Evolutionary conservation across 2,329 filamentous ascomycete genomes (phyloP).

Genomic region (Colletotrichum sp.): DNA sequence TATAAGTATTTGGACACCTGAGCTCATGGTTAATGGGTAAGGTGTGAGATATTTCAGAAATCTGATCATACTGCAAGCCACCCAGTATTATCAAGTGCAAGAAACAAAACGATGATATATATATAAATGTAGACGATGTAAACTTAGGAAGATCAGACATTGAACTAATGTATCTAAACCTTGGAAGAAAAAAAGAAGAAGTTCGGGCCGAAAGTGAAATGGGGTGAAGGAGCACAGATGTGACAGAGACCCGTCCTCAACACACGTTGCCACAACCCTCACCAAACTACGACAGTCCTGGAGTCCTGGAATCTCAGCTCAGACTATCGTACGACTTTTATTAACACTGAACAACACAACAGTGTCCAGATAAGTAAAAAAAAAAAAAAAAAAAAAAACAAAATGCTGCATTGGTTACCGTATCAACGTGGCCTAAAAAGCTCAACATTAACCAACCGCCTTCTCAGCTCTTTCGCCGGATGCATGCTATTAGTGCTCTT

Average conservation of each 20-base stretch:
- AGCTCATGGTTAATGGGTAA: not conserved
- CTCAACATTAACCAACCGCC: not conserved
- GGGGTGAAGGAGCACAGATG: not conserved
- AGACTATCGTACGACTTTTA: not conserved
- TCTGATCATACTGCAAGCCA: not conserved
- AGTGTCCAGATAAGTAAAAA: not conserved
- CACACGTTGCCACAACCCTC: not conserved
- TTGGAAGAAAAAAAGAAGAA: not conserved
- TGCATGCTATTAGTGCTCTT: not conserved
- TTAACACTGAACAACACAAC: not conserved
- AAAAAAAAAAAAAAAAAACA: too few relatives aligned
- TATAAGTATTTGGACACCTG: not conserved
- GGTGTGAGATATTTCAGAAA: not conserved
- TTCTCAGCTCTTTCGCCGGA: not conserved
- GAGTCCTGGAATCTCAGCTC: not conserved
- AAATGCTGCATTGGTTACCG: not conserved
- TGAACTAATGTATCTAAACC: not conserved
- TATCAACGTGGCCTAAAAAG: not conserved
- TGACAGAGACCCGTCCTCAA: not conserved
- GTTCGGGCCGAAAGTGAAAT: not conserved
- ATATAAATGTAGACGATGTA: not conserved
- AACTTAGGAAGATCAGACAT: not conserved
- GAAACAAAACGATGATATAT: not conserved
- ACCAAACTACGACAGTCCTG: not conserved
- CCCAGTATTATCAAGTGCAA: not conserved